Conservation (phyloP, 257 asterid species). For the Primulina tabacum region DNA sequence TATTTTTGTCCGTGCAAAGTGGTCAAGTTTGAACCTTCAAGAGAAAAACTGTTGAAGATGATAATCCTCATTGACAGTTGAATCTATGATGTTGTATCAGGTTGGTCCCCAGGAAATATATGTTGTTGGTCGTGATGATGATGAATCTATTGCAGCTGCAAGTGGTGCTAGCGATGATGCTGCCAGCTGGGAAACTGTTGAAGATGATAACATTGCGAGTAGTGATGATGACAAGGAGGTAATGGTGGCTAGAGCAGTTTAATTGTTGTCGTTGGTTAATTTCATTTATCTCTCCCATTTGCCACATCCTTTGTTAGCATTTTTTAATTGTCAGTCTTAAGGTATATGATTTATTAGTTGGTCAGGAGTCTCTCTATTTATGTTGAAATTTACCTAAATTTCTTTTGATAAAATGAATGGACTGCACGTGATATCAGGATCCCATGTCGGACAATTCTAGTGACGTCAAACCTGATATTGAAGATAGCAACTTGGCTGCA, state of each 20-base stretch:
- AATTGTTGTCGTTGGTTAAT: constrained; percentile 7
- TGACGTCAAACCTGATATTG: constrained; percentile 45
- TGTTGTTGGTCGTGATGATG: constrained; percentile 99
- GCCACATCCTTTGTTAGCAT: constrained; percentile 1
- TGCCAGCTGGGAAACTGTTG: constrained; percentile 99
- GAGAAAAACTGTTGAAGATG: no score
- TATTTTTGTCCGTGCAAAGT: not conserved
- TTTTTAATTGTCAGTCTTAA: not conserved
- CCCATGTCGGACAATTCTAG: constrained; percentile 39
- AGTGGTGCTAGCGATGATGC: constrained; percentile 82
- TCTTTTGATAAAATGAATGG: constrained; percentile 16
- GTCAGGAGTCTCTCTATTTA: constrained; percentile 6
- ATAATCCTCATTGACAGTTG: constrained; percentile 17
- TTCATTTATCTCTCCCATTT: constrained; percentile 12
- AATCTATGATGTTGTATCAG: constrained; percentile 35
- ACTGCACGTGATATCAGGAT: constrained; percentile 44
- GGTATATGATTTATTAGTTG: constrained; percentile 16
- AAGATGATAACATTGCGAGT: constrained; percentile 61
- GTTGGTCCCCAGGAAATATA: constrained; percentile 99
- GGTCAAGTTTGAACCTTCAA: not conserved
- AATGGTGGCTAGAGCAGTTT: constrained; percentile 29
- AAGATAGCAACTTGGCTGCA: constrained; percentile 41
- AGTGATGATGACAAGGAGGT: constrained; percentile 58
- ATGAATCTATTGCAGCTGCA: constrained; percentile 82
- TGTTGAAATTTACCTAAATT: constrained; percentile 18